A percentile compares a stretch with the other conserved stretches of the same genome.
These are phyloP conservation scores for Fomitopsis schrenkii DNA, from an alignment of 1,284 basidiomycete genomes.

Conservation along the genomic window DNA sequence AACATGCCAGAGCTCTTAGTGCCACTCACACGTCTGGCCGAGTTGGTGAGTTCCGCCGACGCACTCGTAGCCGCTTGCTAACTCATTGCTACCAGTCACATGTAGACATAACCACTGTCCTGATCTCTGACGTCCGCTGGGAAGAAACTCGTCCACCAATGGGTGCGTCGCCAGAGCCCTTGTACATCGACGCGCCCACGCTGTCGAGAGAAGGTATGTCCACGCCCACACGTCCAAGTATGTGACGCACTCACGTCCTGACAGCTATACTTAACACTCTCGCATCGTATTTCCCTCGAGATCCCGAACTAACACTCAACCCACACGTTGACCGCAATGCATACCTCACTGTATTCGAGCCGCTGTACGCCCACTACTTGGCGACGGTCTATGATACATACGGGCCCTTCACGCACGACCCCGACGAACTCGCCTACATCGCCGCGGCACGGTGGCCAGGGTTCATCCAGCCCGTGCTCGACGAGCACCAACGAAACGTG, in stretches of 20 bases:
- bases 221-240: not conserved
- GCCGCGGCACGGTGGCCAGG: slow-evolving; percentile 78
- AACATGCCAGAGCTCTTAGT: slow-evolving; percentile 62
- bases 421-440: slow-evolving; percentile 71
- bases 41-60: slow-evolving; percentile 53
- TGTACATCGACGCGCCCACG: slow-evolving; percentile 60
- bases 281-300: slow-evolving; percentile 25
- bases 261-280: slow-evolving; percentile 38
- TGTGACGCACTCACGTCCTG: not conserved
- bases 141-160: slow-evolving; percentile 67
- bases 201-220: slow-evolving; percentile 58
- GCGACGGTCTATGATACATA: slow-evolving; percentile 63
- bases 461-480: slow-evolving; percentile 64
- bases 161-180: slow-evolving; percentile 74
- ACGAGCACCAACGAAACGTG: slow-evolving; percentile 34
- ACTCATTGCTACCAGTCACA: slow-evolving; percentile 31
- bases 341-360: slow-evolving; percentile 51
- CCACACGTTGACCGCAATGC: slow-evolving; percentile 23
- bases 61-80: not conserved
- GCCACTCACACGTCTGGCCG: slow-evolving; percentile 67
- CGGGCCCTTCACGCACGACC: slow-evolving; percentile 62
- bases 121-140: slow-evolving; percentile 71
- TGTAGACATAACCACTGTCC: slow-evolving; percentile 50
- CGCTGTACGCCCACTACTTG: slow-evolving; percentile 66
- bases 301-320: slow-evolving; percentile 10